A percentile compares a stretch with the other conserved stretches of the same genome.
These are phyloP conservation scores for Maudiozyma humilis DNA, from an alignment of 1,139 yeast species.

Conservation along the genomic window DNA sequence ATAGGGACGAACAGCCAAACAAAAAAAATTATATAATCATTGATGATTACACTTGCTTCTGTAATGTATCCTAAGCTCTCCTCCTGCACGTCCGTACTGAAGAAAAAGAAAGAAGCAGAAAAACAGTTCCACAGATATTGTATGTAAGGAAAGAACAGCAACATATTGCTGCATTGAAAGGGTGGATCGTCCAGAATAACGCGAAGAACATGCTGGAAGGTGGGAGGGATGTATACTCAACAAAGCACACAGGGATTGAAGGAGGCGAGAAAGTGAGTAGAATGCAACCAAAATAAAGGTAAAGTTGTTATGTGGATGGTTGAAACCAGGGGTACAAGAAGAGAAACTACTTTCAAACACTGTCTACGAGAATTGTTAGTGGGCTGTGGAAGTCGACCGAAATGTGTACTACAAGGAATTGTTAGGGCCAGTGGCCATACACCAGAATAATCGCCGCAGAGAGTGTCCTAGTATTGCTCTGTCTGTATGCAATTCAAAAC, in stretches of 20 bases:
- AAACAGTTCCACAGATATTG: background rate
- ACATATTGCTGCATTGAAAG: background rate
- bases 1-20: background rate
- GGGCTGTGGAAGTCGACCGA: too few relatives aligned
- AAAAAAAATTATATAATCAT: constrained; percentile 25
- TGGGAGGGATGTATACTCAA: too few relatives aligned
- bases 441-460: background rate
- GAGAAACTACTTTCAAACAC: too few relatives aligned
- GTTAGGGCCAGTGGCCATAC: too few relatives aligned
- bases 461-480: too few relatives aligned
- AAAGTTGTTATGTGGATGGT: background rate
- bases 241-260: background rate
- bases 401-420: too few relatives aligned
- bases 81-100: background rate
- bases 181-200: background rate
- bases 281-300: background rate
- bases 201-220: background rate
- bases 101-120: background rate
- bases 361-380: too few relatives aligned
- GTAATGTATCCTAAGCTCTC: background rate
- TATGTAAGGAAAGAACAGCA: background rate
- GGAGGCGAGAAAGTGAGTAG: background rate
- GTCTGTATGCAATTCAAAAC: background rate
- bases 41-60: background rate
- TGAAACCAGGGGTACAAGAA: background rate